These are phyloP conservation scores for Elsinoe arachidis DNA, from an alignment of 2,329 filamentous ascomycete genomes.

Conservation along the genomic window DNA sequence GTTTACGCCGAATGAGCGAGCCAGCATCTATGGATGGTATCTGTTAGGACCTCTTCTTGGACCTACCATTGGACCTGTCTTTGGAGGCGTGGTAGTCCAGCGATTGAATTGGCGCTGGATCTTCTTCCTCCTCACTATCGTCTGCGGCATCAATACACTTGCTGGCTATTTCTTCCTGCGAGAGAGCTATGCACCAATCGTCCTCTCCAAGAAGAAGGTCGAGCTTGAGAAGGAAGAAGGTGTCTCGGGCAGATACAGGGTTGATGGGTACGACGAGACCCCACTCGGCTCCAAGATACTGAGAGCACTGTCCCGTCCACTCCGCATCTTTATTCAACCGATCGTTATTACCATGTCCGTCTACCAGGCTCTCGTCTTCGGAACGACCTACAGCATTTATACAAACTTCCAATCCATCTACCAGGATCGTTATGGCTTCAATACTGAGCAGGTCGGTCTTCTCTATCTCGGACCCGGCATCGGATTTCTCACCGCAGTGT, in stretches of 20 bases:
- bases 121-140: slow-evolving; percentile 40
- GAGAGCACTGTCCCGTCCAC: slow-evolving; percentile 32
- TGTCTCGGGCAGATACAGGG: slow-evolving; percentile 32
- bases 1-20: slow-evolving; percentile 39
- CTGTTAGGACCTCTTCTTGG: slow-evolving; percentile 37
- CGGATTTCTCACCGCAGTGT: slow-evolving; percentile 37
- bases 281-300: slow-evolving; percentile 31
- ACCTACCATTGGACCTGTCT: slow-evolving; percentile 34
- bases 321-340: slow-evolving; percentile 37
- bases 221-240: slow-evolving; percentile 28
- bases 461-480: slow-evolving; percentile 38
- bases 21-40: slow-evolving; percentile 40
- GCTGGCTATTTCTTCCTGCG: slow-evolving; percentile 36
- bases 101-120: slow-evolving; percentile 41
- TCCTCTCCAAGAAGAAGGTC: slow-evolving; percentile 30
- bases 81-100: slow-evolving; percentile 38
- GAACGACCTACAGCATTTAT: slow-evolving; percentile 41
- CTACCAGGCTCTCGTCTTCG: slow-evolving; percentile 40
- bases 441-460: slow-evolving; percentile 38
- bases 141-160: slow-evolving; percentile 34
- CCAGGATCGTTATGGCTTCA: slow-evolving; percentile 35
- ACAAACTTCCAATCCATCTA: slow-evolving; percentile 43
- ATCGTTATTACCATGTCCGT: slow-evolving; percentile 39
- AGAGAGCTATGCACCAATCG: slow-evolving; percentile 38
- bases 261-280: slow-evolving; percentile 35